Evolutionary conservation across 2,329 filamentous ascomycete species (phyloP).

Genomic region (Aspergillus caelatus): DNA sequence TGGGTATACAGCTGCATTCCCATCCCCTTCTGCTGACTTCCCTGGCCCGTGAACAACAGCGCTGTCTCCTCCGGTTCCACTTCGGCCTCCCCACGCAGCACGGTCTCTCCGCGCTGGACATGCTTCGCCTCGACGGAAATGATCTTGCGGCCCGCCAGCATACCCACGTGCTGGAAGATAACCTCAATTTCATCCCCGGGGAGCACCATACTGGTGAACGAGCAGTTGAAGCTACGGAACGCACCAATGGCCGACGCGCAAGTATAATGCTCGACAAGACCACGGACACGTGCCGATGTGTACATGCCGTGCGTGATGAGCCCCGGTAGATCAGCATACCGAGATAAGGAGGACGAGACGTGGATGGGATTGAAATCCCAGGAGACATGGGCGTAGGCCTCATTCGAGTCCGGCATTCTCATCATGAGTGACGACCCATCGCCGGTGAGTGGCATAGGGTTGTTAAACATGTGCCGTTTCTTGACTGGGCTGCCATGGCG

Average conservation of each 20-base stretch:
- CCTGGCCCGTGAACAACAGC: slow-evolving; percentile 98
- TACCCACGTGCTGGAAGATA: slow-evolving; percentile 93
- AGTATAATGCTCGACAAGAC: slow-evolving; percentile 96
- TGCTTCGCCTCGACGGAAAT: slow-evolving; percentile 98
- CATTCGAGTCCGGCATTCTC: slow-evolving; percentile 94
- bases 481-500: slow-evolving; percentile 90
- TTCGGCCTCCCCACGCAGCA: slow-evolving; percentile 91
- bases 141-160: slow-evolving; percentile 98
- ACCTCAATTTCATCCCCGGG: slow-evolving; percentile 95
- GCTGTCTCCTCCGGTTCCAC: slow-evolving; percentile 95
- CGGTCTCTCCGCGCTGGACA: slow-evolving; percentile 94
- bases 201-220: slow-evolving; percentile 96
- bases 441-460: slow-evolving; percentile 91
- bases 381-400: slow-evolving; percentile 95
- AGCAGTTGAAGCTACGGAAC: slow-evolving; percentile 95
- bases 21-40: slow-evolving; percentile 98
- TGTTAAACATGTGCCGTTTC: slow-evolving; percentile 96
- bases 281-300: slow-evolving; percentile 92
- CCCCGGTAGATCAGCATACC: slow-evolving; percentile 91
- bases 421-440: slow-evolving; percentile 79
- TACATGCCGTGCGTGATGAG: slow-evolving; percentile 99
- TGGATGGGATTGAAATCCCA: slow-evolving; percentile 99
- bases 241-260: slow-evolving; percentile 98
- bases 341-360: slow-evolving; percentile 94
- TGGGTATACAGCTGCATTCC: slow-evolving; percentile 97